These are phyloP conservation scores for Meyerozyma sp. DNA, from an alignment of 1,139 yeast genomes.

Conservation along the genomic window DNA sequence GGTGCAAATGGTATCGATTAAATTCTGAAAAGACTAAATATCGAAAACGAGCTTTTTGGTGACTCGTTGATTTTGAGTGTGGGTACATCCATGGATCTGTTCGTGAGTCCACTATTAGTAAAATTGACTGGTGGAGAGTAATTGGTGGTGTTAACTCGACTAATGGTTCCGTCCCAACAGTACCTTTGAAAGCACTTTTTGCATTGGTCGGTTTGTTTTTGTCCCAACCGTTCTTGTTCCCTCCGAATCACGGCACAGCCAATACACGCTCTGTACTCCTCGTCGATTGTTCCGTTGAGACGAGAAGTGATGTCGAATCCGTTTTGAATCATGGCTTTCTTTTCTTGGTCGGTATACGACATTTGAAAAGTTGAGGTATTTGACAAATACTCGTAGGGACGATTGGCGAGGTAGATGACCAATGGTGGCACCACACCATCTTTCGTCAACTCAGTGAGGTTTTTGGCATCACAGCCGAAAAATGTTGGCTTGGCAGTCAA, in stretches of 20 bases:
- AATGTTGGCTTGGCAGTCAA: conserved; percentile 68
- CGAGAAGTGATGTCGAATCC: conserved; percentile 79
- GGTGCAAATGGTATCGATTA: background rate
- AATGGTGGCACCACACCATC: conserved; percentile 57
- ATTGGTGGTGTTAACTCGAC: conserved; percentile 9
- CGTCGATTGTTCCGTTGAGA: conserved; percentile 65
- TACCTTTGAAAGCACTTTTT: conserved; percentile 62
- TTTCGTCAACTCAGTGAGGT: conserved; percentile 45
- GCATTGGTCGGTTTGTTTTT: conserved; percentile 67
- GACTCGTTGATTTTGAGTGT: background rate
- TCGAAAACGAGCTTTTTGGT: background rate
- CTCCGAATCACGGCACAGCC: conserved; percentile 88
- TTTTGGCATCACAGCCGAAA: conserved; percentile 77
- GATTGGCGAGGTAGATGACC: conserved; percentile 73
- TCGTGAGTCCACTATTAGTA: conserved; percentile 24
- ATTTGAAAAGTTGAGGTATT: conserved; percentile 72
- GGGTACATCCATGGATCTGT: conserved; percentile 10
- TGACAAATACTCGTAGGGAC: conserved; percentile 61
- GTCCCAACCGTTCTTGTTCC: conserved; percentile 67
- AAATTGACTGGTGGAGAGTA: conserved; percentile 18
- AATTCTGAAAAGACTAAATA: background rate
- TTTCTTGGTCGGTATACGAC: conserved; percentile 54
- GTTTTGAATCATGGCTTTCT: conserved; percentile 59
- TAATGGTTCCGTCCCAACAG: conserved; percentile 70
- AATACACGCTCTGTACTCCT: conserved; percentile 73